Evolutionary conservation across 1,139 yeast genomes (phyloP), one percentile per base, ranked within the genome.

Genomic region (Sugiyamaella pinicola): DNA sequence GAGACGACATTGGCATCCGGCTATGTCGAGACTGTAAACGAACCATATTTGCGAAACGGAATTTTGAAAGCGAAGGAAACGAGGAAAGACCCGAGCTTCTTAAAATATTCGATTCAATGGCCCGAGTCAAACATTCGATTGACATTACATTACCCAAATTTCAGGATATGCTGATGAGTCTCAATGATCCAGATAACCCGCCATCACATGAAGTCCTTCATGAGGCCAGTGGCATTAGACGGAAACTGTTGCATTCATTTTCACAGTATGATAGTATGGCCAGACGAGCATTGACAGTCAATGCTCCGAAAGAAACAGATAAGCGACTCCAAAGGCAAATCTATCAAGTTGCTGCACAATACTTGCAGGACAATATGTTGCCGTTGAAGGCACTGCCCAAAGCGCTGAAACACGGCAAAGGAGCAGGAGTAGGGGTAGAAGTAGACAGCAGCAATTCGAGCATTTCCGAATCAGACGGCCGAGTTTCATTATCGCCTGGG

Each of bases 11-110:
- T 17, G 55, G 67, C 33, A 61, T 83, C 1, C 66, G 96, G 46
- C 71, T 90, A 39, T 91, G 97, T 68, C 71, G 76, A 2, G 72
- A 75, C 47, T 91, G 98, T 71, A 84, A 87, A 54, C 75, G 82
- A 59, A 72, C 75, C 1, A 69, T 90, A 19, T 80, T 87, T 54
- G 75, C 78, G 43, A 81, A 78, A 43, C 77, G 82, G 62, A 81
- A 83, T 56, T 75, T 79, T 59, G 57, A 63, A n/a, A 68, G 67
- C 22, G 84, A 80, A 44, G 51, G 42, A 2, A 59, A 61, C 7
- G 47, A 51, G 17, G 55, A 57, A 3, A 58, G 55, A 28, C 66
- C 74, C 1, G 59, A 53, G 15, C 54, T 68, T 17, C 56, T 72
- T 15, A 58, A 60, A 33, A 55, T 64, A 17, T 69, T 76, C 61